phyloP scores from a whole-genome alignment of 1,284 basidiomycete genomes.

The Ganoderma boninense region DNA sequence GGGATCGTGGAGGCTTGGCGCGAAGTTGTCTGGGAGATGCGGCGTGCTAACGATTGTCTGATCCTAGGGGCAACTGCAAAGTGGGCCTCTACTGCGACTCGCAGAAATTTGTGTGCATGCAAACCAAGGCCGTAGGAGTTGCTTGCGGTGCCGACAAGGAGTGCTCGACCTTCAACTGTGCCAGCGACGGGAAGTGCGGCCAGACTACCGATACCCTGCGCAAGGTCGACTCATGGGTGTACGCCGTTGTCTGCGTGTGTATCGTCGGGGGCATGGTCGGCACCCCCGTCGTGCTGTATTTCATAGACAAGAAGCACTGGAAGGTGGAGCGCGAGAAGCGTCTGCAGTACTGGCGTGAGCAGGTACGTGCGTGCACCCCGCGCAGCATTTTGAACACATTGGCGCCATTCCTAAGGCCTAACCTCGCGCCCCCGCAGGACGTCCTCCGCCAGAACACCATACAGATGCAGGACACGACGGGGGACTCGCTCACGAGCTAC shows the following conservation, averaged over 20 bases:
- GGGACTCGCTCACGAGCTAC: slow-evolving; percentile 63
- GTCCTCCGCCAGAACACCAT: slow-evolving; percentile 80
- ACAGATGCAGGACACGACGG: slow-evolving; percentile 78
- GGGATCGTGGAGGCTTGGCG: too few relatives aligned
- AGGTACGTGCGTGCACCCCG: slow-evolving; percentile 55
- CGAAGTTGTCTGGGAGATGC: too few relatives aligned
- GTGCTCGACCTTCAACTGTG: slow-evolving; percentile 84
- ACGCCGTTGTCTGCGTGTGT: slow-evolving; percentile 73
- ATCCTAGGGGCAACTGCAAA: slow-evolving; percentile 68
- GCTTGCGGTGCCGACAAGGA: slow-evolving; percentile 84
- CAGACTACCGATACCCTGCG: slow-evolving; percentile 64
- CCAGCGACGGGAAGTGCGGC: slow-evolving; percentile 67
- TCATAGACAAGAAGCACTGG: slow-evolving; percentile 75
- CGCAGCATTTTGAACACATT: not conserved
- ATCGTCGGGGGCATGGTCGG: slow-evolving; percentile 79
- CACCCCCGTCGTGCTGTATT: slow-evolving; percentile 72
- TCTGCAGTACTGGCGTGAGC: slow-evolving; percentile 88
- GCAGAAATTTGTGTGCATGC: slow-evolving; percentile 61
- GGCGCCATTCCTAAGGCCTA: not conserved
- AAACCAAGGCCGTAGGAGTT: slow-evolving; percentile 61
- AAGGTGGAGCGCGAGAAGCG: slow-evolving; percentile 82
- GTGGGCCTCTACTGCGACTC: slow-evolving; percentile 81
- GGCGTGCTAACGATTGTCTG: slow-evolving; percentile 10
- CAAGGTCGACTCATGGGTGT: slow-evolving; percentile 74
- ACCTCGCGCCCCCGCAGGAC: slow-evolving; percentile 52